Percentiles rank a stretch among this genome's conserved stretches.
phyloP scores from a whole-genome alignment of 192 early-diverging fungal species.

The Dissophora globulifera region DNA sequence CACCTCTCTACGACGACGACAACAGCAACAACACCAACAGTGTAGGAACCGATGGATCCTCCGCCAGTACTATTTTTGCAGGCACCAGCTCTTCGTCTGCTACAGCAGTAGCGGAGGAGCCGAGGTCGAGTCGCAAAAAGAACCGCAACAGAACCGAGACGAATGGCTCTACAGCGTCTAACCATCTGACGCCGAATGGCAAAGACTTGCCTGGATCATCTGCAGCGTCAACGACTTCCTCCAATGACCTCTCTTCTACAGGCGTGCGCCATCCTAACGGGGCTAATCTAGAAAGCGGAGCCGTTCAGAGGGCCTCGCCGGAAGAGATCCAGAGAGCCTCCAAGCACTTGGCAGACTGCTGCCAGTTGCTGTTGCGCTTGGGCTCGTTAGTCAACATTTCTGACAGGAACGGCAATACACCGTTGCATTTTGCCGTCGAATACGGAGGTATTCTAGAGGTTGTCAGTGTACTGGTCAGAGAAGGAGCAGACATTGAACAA shows the following conservation, averaged over 20 bases:
- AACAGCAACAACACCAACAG: too few relatives aligned
- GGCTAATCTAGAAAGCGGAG: conserved; percentile 10
- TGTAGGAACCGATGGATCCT: too few relatives aligned
- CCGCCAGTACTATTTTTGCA: too few relatives aligned
- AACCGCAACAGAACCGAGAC: conserved; percentile 35
- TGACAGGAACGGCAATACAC: conserved; percentile 60
- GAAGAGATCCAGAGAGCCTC: conserved; percentile 41
- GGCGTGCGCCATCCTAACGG: conserved; percentile 27
- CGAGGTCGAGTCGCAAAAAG: conserved; percentile 10
- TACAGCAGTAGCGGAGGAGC: not conserved
- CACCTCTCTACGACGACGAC: conserved; percentile 22
- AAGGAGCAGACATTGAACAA: conserved; percentile 57
- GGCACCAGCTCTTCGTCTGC: too few relatives aligned
- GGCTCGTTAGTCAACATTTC: conserved; percentile 59
- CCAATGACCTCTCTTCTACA: conserved; percentile 32
- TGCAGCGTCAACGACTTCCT: conserved; percentile 37
- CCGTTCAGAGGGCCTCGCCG: conserved; percentile 29
- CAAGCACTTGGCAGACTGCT: conserved; percentile 57
- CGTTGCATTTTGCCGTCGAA: conserved; percentile 65
- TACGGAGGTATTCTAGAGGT: conserved; percentile 62
- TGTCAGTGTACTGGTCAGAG: conserved; percentile 54
- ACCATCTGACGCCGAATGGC: conserved; percentile 34
- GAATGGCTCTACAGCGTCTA: conserved; percentile 29
- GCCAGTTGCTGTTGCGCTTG: conserved; percentile 57
- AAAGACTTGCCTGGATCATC: conserved; percentile 29